Evolutionary conservation across 345 rosid genomes (phyloP), one percentile per base, ranked within the genome.

Genomic region (Arabis hirsuta): DNA sequence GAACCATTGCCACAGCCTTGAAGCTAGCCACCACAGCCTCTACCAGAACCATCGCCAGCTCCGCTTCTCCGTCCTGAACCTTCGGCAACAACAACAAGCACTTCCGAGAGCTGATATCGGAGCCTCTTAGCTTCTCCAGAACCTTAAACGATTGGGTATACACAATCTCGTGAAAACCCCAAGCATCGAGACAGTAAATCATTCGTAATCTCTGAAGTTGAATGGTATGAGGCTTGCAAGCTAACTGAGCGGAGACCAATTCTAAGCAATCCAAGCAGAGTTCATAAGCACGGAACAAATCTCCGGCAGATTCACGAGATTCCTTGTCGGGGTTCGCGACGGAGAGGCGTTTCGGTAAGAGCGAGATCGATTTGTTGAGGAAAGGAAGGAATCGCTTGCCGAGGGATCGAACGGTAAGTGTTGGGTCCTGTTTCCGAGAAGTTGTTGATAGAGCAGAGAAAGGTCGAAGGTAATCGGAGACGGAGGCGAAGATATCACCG

Each of bases 231-330:
- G 85, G 84, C 80, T 87, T 85, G 31, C 97, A 78, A 4, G 85
- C 71, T 62, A 95, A 71, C 86, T 91, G 96, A 12, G 94, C 80
- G 12, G 96, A 78, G 24, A 91, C 66, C 10, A 73, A 53, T 1
- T 88, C 96, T 52, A 91, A 65, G 62, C 96, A 95, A 62, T 83
- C 79, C 77, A 95, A 67, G 73, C 96, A 95, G 3, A 90, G 84
- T 12, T 72, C 44, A 47, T 84, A 91, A 2, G 79, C 70, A n/a
- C 82, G 77, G 56, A 88, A 82, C 34, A 91, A 72, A 31, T 79
- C 81, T 12, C 48, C 24, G 4, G 78, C 78, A 0, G 73, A 68
- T 19, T 78, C 78, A 12, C 68, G 69, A 38, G 65, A 29, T 59
- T 42, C 29, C 1, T 67, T 0, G 1, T 31, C 50, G 32, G 66